Percentiles rank a stretch among this genome's conserved stretches.
Evolutionary conservation across 805 yeast species (phyloP).

Genomic region (Peterozyma xylosa): DNA sequence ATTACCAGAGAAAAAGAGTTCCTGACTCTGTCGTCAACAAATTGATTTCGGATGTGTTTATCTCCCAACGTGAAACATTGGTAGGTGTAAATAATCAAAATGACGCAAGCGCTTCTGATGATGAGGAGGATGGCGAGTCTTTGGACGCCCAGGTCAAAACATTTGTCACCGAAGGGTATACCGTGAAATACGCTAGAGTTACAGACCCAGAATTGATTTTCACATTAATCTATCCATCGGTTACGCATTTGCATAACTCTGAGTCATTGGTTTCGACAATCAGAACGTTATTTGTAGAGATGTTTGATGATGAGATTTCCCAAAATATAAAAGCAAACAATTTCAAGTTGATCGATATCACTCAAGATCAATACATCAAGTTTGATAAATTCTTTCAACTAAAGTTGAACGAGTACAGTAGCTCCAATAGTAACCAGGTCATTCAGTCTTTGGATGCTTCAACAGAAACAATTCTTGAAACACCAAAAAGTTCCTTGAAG

Average conservation of each 20-base stretch:
- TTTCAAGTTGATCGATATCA: slow-evolving; percentile 19
- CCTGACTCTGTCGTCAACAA: slow-evolving; percentile 34
- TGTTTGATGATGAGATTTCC: slow-evolving; percentile 18
- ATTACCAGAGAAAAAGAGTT: slow-evolving; percentile 31
- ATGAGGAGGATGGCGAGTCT: slow-evolving; percentile 15
- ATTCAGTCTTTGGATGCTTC: slow-evolving; percentile 7
- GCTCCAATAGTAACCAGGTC: slow-evolving; percentile 9
- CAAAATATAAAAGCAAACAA: slow-evolving; percentile 20
- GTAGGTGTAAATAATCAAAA: slow-evolving; percentile 15
- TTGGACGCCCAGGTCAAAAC: slow-evolving; percentile 7
- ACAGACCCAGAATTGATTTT: slow-evolving; percentile 36
- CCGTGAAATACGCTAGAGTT: slow-evolving; percentile 35
- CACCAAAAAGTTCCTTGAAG: neutral
- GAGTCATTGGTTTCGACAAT: slow-evolving; percentile 24
- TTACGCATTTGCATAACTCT: slow-evolving; percentile 24
- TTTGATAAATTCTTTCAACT: slow-evolving; percentile 29
- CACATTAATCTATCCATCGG: slow-evolving; percentile 33
- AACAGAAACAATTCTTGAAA: neutral
- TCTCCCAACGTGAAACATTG: slow-evolving; percentile 26
- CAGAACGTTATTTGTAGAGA: slow-evolving; percentile 20
- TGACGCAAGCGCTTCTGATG: slow-evolving; percentile 16
- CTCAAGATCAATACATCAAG: slow-evolving; percentile 23
- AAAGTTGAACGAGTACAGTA: slow-evolving; percentile 24
- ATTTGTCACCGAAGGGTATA: slow-evolving; percentile 29
- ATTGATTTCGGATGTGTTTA: slow-evolving; percentile 40